Conservation (phyloP, 176 grass and related monocot genomes). For the Bromus sterilis region DNA sequence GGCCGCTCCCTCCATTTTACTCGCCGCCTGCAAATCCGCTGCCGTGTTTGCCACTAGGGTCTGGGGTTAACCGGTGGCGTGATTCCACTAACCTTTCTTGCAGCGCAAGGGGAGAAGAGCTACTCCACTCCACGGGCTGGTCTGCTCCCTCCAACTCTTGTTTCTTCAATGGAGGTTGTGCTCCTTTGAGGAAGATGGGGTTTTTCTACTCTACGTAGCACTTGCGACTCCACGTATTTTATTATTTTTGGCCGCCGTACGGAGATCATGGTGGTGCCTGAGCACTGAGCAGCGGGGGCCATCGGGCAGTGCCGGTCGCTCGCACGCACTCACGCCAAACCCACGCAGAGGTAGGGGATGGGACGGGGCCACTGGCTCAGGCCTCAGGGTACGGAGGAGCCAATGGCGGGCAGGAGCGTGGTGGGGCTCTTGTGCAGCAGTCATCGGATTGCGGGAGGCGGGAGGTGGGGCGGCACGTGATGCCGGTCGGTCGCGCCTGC, state of each 20-base stretch:
- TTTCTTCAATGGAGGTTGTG: neutral
- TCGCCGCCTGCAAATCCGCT: neutral
- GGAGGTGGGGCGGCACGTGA: constrained; percentile 47
- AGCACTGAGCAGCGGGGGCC: neutral
- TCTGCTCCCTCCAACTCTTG: too few relatives aligned
- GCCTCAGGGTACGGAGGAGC: neutral
- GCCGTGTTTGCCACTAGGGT: constrained; percentile 17
- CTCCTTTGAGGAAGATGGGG: neutral
- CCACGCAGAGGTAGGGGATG: neutral
- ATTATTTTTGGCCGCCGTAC: neutral
- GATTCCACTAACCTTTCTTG: too few relatives aligned
- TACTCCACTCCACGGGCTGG: neutral
- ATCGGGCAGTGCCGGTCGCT: neutral
- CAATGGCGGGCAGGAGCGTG: neutral
- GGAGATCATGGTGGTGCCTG: neutral
- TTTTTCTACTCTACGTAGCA: too few relatives aligned
- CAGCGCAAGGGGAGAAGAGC: constrained; percentile 14
- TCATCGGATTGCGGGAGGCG: constrained; percentile 10
- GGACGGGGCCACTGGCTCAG: neutral
- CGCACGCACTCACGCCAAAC: neutral
- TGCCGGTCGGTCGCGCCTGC: constrained; percentile 19
- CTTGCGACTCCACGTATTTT: constrained; percentile 7
- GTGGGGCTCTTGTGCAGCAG: neutral
- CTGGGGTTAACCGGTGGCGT: neutral
- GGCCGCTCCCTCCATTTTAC: neutral